Evolutionary conservation across 257 asterid species (phyloP), one percentile per base, ranked within the genome.

Genomic region (Lycium barbarum): DNA sequence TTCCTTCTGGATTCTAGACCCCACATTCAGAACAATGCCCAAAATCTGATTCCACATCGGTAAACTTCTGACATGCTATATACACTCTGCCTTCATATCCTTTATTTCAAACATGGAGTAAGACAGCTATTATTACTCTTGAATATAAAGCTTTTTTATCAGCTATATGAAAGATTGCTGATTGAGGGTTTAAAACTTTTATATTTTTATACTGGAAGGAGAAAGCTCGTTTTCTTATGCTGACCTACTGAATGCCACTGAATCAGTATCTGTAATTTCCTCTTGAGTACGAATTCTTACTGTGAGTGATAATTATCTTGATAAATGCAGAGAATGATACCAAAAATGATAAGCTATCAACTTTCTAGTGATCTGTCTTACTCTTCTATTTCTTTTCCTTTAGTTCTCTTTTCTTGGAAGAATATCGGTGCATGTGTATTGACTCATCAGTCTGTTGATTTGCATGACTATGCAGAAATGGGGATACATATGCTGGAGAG

Each of bases 401-500:
- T 51, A 22, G 47, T 33, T 78, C 17, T 53, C 49, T 33, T 78
- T 78, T 26, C 82, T 78, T 78, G 66, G 49, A 49, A 33, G 61
- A 2, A 22, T 76, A 51, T 76, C 55, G 2, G 3, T 18, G 79
- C 66, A 78, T 78, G 82, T 14, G 26, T 26, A 8, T 78, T 35
- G 26, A 3, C 65, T 78, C 65, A 78, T 17, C 78, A 22, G 43
- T 54, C 53, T 53, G 54, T 59, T 55, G 7, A 18, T 70, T 63
- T 87, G 45, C 15, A 33, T 86, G 85, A 49, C 62, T 38, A 55
- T 88, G 63, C 87, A 94, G 98, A 89, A 94, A 94, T 78, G 97
- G 95, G 40, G 98, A 94, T 85, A 83, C 89, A 83, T 94, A 93
- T 86, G 92, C 92, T 0, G 98, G 98, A 5, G 97, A 94, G 81